These are phyloP conservation scores for Simmondsia chinensis DNA, from an alignment of 148 eudicot genomes.

Conservation along the genomic window DNA sequence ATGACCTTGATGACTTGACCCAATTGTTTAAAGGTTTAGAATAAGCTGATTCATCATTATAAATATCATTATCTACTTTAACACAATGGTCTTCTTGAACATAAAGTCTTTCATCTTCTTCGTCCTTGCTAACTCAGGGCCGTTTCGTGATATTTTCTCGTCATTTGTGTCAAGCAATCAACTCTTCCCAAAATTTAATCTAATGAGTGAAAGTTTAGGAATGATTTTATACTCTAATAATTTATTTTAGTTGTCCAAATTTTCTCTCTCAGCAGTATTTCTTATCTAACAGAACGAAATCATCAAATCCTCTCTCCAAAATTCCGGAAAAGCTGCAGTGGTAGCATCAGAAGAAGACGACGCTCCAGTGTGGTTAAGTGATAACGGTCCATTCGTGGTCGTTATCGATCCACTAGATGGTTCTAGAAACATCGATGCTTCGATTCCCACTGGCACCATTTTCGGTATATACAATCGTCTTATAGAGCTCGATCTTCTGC, in stretches of 20 bases:
- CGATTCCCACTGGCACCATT: conserved; percentile 95
- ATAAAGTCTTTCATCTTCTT: too few relatives aligned
- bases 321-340: conserved; percentile 89
- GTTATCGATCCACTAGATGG: conserved; percentile 97
- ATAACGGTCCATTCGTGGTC: conserved; percentile 87
- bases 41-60: too few relatives aligned
- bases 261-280: neutral
- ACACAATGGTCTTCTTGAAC: too few relatives aligned
- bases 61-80: too few relatives aligned
- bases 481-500: conserved; percentile 59
- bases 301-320: conserved; percentile 55
- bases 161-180: too few relatives aligned
- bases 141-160: too few relatives aligned
- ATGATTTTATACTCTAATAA: too few relatives aligned
- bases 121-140: too few relatives aligned
- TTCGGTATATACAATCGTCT: conserved; percentile 84
- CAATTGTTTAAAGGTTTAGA: too few relatives aligned
- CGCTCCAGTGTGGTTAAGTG: conserved; percentile 65
- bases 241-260: neutral
- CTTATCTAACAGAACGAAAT: conserved; percentile 72
- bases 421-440: conserved; percentile 92
- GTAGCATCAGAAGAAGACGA: conserved; percentile 99
- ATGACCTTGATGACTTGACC: too few relatives aligned
- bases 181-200: too few relatives aligned
- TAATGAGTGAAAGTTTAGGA: too few relatives aligned